phyloP scores from a whole-genome alignment of 108 stramenopile genomes.

The Discostella stelligeroides region DNA sequence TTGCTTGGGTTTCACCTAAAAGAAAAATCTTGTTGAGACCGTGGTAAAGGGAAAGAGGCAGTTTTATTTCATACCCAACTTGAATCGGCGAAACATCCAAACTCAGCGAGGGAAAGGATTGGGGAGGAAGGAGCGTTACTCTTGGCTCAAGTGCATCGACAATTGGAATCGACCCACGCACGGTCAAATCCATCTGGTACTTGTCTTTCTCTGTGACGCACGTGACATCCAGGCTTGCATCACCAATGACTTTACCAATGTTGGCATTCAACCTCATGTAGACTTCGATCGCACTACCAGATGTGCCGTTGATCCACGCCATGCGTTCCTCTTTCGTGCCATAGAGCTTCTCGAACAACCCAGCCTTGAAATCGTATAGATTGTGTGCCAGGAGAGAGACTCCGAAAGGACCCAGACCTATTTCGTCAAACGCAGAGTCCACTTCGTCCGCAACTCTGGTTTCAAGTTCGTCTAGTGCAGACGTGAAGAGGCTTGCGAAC shows the following conservation, averaged over 20 bases:
- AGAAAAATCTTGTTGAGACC: constrained; percentile 2
- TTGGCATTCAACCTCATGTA: background rate
- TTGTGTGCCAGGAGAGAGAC: background rate
- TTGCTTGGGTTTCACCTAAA: constrained; percentile 7
- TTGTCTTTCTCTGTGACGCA: constrained; percentile 3
- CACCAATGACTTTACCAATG: background rate
- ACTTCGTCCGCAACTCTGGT: background rate
- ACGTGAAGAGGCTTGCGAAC: background rate
- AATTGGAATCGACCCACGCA: background rate
- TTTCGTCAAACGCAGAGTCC: constrained; percentile 14
- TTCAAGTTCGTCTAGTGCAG: constrained; percentile 2
- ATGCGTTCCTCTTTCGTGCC: background rate
- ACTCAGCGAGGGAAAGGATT: background rate
- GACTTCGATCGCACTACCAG: background rate
- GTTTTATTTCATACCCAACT: background rate
- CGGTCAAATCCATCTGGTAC: constrained; percentile 1
- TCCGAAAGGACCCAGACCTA: constrained; percentile 19
- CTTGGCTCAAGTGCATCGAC: background rate
- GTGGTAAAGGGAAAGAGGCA: background rate
- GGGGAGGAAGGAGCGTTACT: constrained; percentile 1
- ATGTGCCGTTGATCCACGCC: constrained; percentile 12
- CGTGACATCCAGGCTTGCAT: constrained; percentile 1
- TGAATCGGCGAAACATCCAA: background rate
- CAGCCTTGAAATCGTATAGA: constrained; percentile 13
- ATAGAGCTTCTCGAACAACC: constrained; percentile 17